Evolutionary conservation across 345 rosid species (phyloP).

Genomic region (Arabidopsis thaliana): DNA sequence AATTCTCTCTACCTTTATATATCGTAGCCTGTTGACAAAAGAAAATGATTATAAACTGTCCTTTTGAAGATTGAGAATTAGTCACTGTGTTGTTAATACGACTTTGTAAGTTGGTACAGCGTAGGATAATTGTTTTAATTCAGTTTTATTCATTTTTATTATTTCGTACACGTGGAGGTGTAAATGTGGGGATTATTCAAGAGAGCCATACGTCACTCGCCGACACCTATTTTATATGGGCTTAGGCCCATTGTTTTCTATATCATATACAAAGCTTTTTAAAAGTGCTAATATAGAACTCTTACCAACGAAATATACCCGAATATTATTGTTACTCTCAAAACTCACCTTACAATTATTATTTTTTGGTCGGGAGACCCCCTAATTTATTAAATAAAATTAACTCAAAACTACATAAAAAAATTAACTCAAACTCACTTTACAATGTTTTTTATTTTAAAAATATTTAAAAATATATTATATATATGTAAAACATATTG

Average conservation of each 20-base stretch:
- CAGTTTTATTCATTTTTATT: neutral
- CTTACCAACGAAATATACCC: too few relatives aligned
- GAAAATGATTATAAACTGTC: constrained; percentile 14
- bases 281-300: too few relatives aligned
- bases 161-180: constrained; percentile 29
- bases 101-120: constrained; percentile 45
- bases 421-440: too few relatives aligned
- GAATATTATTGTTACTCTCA: too few relatives aligned
- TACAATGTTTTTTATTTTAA: too few relatives aligned
- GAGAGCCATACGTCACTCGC: constrained; percentile 12
- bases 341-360: too few relatives aligned
- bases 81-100: constrained; percentile 24
- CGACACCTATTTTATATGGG: neutral
- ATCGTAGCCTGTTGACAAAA: constrained; percentile 10
- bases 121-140: constrained; percentile 18
- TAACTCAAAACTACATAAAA: too few relatives aligned
- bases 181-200: constrained; percentile 3
- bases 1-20: constrained; percentile 4
- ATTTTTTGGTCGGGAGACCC: too few relatives aligned
- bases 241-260: neutral
- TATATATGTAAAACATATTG: too few relatives aligned
- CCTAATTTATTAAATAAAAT: too few relatives aligned
- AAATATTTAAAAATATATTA: too few relatives aligned
- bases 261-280: too few relatives aligned
- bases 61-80: constrained; percentile 28